Base-by-base conservation (phyloP, 352 stramenopile genomes). In the Hyaloperonospora arabidopsidis region DNA sequence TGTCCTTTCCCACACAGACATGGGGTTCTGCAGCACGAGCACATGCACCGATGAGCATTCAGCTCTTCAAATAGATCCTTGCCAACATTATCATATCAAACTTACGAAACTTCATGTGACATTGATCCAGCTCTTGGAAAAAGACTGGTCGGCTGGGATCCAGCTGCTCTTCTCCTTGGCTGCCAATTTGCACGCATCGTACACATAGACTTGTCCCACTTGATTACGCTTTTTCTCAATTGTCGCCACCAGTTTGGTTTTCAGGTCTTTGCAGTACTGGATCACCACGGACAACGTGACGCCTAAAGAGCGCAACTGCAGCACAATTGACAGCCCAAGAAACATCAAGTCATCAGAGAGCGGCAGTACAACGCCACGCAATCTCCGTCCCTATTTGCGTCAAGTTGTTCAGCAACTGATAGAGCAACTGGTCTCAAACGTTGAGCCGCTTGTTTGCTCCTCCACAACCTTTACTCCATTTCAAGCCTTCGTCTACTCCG, bases 41-140 rank as follows among this genome's bases (percentile, higher is more conserved):
- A 50, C 58, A 54, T 78, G 70, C 70, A 34, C 83, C 74, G 23
- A 85, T 7, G 1, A 85, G 44, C 70, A 85, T 76, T 4, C n/a
- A 85, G 13, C 45, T 83, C 67, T 32, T 80, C 58, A 46, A 85
- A 82, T 71, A 69, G 29, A 76, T 40, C 11, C 83, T 25, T 13
- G 47, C 63, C 13, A 73, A 48, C 17, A 75, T 29, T 53, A 70
- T 66, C 35, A 74, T 61, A 45, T 75, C 48, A 36, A 56, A 70
- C 12, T 53, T 53, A 14, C 68, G 63, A 53, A 77, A 77, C 25
- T 67, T 69, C 1, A 36, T 10, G 19, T 75, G 63, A 21, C 69
- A 78, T 11, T 73, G 55, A 22, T 59, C 49, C 34, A 78, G 21
- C 19, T 68, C 51, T 2, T 59, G 54, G 46, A 65, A 78, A 35